phyloP scores from a whole-genome alignment of 441 rosid species.

The Capsella rubella region DNA sequence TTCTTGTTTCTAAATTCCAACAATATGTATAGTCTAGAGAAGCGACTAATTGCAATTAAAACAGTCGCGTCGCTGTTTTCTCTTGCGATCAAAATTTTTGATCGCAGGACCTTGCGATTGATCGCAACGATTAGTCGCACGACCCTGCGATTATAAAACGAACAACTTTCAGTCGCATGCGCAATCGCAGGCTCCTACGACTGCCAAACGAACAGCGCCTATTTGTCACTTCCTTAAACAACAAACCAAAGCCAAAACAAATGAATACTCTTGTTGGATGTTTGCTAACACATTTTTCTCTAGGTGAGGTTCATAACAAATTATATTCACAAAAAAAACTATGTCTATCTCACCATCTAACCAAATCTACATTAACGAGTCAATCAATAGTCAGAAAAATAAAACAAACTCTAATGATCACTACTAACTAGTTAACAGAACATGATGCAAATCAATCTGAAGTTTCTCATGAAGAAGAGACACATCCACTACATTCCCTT shows the following conservation, averaged over 20 bases:
- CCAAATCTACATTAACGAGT: constrained; percentile 23
- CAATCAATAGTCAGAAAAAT: constrained; percentile 17
- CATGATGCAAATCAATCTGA: constrained; percentile 73
- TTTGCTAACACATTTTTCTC: constrained; percentile 13
- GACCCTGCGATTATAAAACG: too few species aligned
- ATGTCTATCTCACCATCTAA: constrained; percentile 15
- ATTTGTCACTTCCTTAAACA: too few species aligned
- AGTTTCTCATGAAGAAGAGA: constrained; percentile 54
- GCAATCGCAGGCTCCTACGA: too few species aligned
- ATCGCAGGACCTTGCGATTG: too few species aligned
- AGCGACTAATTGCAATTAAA: too few species aligned
- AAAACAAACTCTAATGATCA: not conserved
- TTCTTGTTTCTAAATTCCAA: too few species aligned
- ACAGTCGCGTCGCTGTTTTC: too few species aligned
- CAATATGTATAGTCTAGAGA: too few species aligned
- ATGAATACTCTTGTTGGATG: not conserved
- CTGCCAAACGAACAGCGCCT: too few species aligned
- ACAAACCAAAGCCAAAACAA: not conserved
- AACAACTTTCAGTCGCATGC: too few species aligned
- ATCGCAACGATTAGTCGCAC: too few species aligned
- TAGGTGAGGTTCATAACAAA: not conserved
- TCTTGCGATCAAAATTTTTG: too few species aligned
- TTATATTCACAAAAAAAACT: constrained; percentile 26
- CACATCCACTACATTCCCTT: constrained; percentile 44
- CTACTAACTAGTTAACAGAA: constrained; percentile 14